A percentile compares a stretch with the other conserved stretches of the same genome.
Conservation (phyloP, 192 early-diverging fungal species). For the Globomyces pollinis-pini region DNA sequence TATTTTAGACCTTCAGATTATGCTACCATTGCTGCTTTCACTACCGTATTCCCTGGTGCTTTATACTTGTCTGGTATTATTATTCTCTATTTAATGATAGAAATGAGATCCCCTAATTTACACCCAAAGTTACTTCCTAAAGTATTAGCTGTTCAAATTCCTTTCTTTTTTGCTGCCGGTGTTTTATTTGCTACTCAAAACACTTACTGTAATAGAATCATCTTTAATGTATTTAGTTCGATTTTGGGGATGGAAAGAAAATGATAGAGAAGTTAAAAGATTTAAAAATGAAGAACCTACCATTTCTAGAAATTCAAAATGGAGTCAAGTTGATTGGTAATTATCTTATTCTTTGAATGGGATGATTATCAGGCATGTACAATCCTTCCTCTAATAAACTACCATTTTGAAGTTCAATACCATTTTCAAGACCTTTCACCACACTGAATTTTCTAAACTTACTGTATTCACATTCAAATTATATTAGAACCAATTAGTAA, state of each 20-base stretch:
- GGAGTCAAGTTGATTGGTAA: slow-evolving; percentile 17
- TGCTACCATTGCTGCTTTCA: slow-evolving; percentile 50
- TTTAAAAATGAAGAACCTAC: slow-evolving; percentile 28
- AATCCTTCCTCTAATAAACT: not conserved
- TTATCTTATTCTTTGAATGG: not conserved
- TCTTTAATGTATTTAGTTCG: slow-evolving; percentile 48
- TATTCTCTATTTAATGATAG: slow-evolving; percentile 25
- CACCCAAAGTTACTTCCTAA: slow-evolving; percentile 37
- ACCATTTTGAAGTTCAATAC: no score
- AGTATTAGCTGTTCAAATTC: slow-evolving; percentile 40
- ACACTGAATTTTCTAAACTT: no score
- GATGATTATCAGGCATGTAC: not conserved
- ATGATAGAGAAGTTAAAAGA: slow-evolving; percentile 63
- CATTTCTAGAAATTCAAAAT: slow-evolving; percentile 14
- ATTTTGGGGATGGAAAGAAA: slow-evolving; percentile 91
- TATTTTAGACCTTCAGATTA: slow-evolving; percentile 86
- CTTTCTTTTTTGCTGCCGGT: slow-evolving; percentile 54
- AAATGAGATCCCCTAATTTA: slow-evolving; percentile 31
- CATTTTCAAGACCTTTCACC: no score
- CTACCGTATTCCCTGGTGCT: slow-evolving; percentile 62
- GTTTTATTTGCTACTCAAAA: slow-evolving; percentile 73
- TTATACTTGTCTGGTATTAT: slow-evolving; percentile 65
- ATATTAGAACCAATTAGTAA: no score
- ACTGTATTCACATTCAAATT: no score
- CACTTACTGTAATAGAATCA: slow-evolving; percentile 22